Conservation (phyloP, 2,329 filamentous ascomycete genomes). For the Chalara sp. region DNA sequence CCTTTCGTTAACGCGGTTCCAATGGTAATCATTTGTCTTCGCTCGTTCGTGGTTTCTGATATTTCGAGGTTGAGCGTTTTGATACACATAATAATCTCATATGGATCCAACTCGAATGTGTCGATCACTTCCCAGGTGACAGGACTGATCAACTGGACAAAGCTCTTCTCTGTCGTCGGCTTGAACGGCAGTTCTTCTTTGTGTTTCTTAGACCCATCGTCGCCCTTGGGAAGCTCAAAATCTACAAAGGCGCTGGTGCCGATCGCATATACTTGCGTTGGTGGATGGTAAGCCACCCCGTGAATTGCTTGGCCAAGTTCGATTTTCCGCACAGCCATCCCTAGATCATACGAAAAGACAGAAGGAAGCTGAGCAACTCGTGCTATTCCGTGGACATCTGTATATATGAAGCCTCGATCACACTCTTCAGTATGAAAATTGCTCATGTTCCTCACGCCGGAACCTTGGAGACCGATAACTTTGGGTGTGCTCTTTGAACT, state of each 20-base stretch:
- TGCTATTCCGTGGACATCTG: constrained; percentile 65
- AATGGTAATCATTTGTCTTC: constrained; percentile 73
- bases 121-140: constrained; percentile 75
- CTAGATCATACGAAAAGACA: constrained; percentile 65
- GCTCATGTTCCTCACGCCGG: constrained; percentile 63
- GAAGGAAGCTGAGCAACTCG: constrained; percentile 66
- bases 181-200: constrained; percentile 57
- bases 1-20: constrained; percentile 83
- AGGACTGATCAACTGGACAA: constrained; percentile 73
- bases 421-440: constrained; percentile 72
- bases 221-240: constrained; percentile 82
- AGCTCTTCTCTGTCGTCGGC: constrained; percentile 65
- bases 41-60: constrained; percentile 84
- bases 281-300: constrained; percentile 68
- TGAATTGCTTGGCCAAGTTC: constrained; percentile 63
- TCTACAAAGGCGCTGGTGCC: constrained; percentile 61
- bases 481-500: constrained; percentile 71
- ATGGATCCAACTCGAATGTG: constrained; percentile 62
- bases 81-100: constrained; percentile 74
- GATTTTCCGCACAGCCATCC: constrained; percentile 69
- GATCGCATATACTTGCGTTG: constrained; percentile 68
- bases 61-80: constrained; percentile 81
- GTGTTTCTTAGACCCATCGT: constrained; percentile 69
- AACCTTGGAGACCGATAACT: constrained; percentile 65
- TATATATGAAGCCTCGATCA: constrained; percentile 76